phyloP scores from a whole-genome alignment of 257 asterid species.

The Solanum appendiculatum region DNA sequence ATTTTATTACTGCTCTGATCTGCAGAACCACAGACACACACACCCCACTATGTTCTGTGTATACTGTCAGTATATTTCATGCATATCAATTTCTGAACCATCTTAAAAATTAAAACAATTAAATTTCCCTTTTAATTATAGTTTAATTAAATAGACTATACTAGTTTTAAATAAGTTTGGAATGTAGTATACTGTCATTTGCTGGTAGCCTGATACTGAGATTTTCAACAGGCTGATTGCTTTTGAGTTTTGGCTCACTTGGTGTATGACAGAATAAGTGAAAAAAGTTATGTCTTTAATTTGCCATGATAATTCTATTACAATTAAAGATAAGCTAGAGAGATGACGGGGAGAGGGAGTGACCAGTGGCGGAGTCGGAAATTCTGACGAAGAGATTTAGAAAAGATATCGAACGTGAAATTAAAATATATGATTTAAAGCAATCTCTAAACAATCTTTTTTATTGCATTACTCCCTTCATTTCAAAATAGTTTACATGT shows the following conservation, averaged over 20 bases:
- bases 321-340: not conserved
- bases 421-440: not conserved
- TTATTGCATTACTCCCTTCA: not conserved
- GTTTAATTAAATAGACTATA: not conserved
- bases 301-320: not conserved
- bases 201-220: not conserved
- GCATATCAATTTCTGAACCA: not conserved
- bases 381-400: not conserved
- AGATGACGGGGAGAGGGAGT: not conserved
- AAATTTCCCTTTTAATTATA: not conserved
- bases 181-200: not conserved
- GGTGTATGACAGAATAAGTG: not conserved
- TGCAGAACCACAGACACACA: not conserved
- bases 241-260: not conserved
- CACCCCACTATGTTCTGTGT: conserved; percentile 1
- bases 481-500: too few relatives aligned
- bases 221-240: not conserved
- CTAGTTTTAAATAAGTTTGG: not conserved
- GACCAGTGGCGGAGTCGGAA: not conserved
- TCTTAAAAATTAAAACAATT: not conserved
- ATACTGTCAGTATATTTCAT: not conserved
- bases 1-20: not conserved
- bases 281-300: not conserved
- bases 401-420: not conserved
- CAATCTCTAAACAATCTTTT: not conserved